phyloP scores from a whole-genome alignment of 2,329 filamentous ascomycete species.

The Penicillium hordei region DNA sequence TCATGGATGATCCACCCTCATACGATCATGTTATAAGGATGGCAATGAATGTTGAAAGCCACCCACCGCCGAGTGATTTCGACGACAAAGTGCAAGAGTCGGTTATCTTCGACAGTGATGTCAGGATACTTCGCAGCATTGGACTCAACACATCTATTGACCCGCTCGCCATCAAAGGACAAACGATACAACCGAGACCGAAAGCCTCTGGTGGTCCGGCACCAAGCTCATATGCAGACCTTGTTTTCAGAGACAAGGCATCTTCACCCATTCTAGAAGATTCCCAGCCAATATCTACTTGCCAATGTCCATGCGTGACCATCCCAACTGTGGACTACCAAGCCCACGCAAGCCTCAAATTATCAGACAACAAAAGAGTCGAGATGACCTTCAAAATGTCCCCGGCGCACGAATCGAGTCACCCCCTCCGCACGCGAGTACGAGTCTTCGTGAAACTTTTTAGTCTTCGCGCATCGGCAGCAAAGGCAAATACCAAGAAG shows the following conservation, averaged over 20 bases:
- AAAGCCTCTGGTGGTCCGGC: background rate
- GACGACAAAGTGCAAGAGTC: background rate
- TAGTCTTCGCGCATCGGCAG: constrained; percentile 12
- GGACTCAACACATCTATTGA: background rate
- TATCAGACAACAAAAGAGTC: constrained; percentile 3
- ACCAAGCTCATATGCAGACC: background rate
- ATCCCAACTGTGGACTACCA: background rate
- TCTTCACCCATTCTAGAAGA: background rate
- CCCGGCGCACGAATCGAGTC: background rate
- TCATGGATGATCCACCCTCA: background rate
- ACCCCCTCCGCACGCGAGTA: constrained; percentile 11
- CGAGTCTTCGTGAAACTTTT: constrained; percentile 16
- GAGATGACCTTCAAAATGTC: constrained; percentile 15
- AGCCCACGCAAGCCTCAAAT: background rate
- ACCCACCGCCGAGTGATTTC: background rate
- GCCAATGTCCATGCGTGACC: background rate
- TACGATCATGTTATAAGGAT: background rate
- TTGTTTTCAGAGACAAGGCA: background rate
- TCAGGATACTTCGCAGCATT: background rate
- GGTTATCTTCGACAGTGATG: background rate
- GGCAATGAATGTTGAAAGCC: background rate
- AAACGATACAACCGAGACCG: background rate
- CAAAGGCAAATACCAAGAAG: background rate
- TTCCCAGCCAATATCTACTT: background rate
- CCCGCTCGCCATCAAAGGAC: background rate